These are phyloP conservation scores for Dryas integrifolia DNA, from an alignment of 331 rosid species.

Conservation along the genomic window DNA sequence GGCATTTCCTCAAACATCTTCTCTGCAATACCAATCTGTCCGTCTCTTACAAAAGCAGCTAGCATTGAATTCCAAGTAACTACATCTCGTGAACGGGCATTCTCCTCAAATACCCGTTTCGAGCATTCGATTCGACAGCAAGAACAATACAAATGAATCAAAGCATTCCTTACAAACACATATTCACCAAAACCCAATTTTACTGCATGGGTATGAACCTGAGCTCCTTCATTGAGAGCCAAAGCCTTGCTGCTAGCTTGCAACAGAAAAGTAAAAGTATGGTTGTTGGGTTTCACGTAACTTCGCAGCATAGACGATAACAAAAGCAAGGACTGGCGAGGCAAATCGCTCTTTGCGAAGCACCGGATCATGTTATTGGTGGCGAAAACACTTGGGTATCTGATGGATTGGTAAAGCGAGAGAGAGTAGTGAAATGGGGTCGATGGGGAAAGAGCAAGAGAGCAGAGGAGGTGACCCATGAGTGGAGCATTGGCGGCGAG, in stretches of 20 bases:
- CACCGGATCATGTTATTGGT: slow-evolving; percentile 72
- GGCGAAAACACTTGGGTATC: slow-evolving; percentile 50
- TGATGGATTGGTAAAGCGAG: slow-evolving; percentile 40
- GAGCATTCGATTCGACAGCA: slow-evolving; percentile 38
- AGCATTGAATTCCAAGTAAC: slow-evolving; percentile 78
- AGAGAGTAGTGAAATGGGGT: slow-evolving; percentile 36
- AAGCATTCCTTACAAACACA: slow-evolving; percentile 60
- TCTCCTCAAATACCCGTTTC: slow-evolving; percentile 53
- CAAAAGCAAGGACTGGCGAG: slow-evolving; percentile 36
- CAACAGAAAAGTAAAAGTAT: slow-evolving; percentile 67
- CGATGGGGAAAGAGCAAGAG: slow-evolving; percentile 42
- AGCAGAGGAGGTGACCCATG: slow-evolving; percentile 52
- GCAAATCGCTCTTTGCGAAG: slow-evolving; percentile 46
- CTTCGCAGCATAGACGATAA: slow-evolving; percentile 44
- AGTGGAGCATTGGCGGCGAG: slow-evolving; percentile 30
- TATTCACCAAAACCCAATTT: slow-evolving; percentile 47
- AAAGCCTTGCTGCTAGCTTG: slow-evolving; percentile 53
- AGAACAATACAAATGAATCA: slow-evolving; percentile 55
- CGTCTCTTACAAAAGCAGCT: slow-evolving; percentile 47
- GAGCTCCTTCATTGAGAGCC: slow-evolving; percentile 46
- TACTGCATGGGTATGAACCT: slow-evolving; percentile 52
- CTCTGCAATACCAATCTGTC: slow-evolving; percentile 49
- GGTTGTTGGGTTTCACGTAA: slow-evolving; percentile 49
- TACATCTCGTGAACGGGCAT: slow-evolving; percentile 41
- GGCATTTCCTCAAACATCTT: slow-evolving; percentile 68